These are phyloP conservation scores for Amauroascus niger DNA, from an alignment of 2,329 filamentous ascomycete species.

Conservation along the genomic window DNA sequence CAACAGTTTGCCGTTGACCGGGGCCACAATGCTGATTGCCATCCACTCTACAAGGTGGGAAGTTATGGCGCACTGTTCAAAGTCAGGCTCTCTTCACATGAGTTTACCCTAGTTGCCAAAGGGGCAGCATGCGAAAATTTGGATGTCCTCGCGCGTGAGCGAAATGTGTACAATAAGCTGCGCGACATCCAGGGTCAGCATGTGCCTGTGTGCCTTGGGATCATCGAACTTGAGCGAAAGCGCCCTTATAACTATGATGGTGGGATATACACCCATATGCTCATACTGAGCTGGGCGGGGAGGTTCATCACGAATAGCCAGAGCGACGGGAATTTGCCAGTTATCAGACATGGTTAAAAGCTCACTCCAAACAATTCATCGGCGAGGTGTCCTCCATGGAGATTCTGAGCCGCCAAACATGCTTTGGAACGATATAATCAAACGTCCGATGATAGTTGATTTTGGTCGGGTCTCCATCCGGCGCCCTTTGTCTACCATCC, in stretches of 20 bases:
- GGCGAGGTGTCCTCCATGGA: conserved; percentile 6
- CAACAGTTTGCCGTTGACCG: conserved; percentile 11
- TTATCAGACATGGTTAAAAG: no score
- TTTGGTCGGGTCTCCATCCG: not conserved
- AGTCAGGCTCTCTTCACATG: conserved; percentile 9
- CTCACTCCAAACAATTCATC: no score
- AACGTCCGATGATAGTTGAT: conserved; percentile 4
- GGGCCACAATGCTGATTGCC: conserved; percentile 9
- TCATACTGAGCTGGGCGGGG: conserved; percentile 11
- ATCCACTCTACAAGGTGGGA: conserved; percentile 5
- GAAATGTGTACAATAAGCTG: conserved; percentile 1
- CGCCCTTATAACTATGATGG: conserved; percentile 7
- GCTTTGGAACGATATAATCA: not conserved
- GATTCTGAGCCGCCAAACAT: conserved; percentile 10
- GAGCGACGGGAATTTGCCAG: no score
- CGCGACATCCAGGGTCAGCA: conserved; percentile 1
- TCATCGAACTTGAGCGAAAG: conserved; percentile 1
- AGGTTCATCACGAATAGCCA: not conserved
- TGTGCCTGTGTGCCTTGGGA: conserved; percentile 10
- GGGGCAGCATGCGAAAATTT: not conserved
- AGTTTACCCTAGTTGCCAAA: conserved; percentile 11
- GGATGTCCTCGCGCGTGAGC: not conserved
- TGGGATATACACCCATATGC: conserved; percentile 8
- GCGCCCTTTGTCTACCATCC: not conserved
- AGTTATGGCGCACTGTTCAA: conserved; percentile 11